Evolutionary conservation across 2,329 filamentous ascomycete species (phyloP).

Genomic region (Claviceps maximensis): DNA sequence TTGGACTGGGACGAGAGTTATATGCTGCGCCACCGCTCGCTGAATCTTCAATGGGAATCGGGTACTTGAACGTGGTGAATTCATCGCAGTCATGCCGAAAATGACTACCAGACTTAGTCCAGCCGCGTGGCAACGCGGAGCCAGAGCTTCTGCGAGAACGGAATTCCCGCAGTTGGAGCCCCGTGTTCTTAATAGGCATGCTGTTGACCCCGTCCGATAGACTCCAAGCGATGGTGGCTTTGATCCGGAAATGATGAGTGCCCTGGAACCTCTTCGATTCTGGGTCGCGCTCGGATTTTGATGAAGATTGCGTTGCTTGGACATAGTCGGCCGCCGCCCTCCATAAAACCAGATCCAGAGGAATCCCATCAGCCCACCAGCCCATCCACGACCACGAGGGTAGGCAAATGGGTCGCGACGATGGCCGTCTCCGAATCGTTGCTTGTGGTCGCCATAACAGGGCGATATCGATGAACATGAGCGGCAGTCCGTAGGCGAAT

Average conservation of each 20-base stretch:
- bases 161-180: slow-evolving; percentile 26
- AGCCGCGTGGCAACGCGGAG: slow-evolving; percentile 24
- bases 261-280: slow-evolving; percentile 22
- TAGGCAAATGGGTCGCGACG: slow-evolving; percentile 24
- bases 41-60: slow-evolving; percentile 25
- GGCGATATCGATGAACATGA: slow-evolving; percentile 31
- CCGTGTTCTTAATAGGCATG: slow-evolving; percentile 23
- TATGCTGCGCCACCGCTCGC: slow-evolving; percentile 16
- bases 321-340: slow-evolving; percentile 30
- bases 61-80: slow-evolving; percentile 27
- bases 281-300: slow-evolving; percentile 15
- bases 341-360: slow-evolving; percentile 29
- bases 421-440: slow-evolving; percentile 25
- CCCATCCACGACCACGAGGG: slow-evolving; percentile 36
- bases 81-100: slow-evolving; percentile 28
- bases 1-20: slow-evolving; percentile 14
- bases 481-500: slow-evolving; percentile 32
- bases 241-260: slow-evolving; percentile 25
- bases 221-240: slow-evolving; percentile 24
- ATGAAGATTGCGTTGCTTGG: slow-evolving; percentile 22
- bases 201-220: slow-evolving; percentile 26
- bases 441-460: slow-evolving; percentile 32
- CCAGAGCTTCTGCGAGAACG: slow-evolving; percentile 19
- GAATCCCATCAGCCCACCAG: slow-evolving; percentile 32
- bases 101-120: slow-evolving; percentile 23